A percentile compares a stretch with the other conserved stretches of the same genome.
Conservation (phyloP, 306 rosid species). For the Prunus mira region DNA sequence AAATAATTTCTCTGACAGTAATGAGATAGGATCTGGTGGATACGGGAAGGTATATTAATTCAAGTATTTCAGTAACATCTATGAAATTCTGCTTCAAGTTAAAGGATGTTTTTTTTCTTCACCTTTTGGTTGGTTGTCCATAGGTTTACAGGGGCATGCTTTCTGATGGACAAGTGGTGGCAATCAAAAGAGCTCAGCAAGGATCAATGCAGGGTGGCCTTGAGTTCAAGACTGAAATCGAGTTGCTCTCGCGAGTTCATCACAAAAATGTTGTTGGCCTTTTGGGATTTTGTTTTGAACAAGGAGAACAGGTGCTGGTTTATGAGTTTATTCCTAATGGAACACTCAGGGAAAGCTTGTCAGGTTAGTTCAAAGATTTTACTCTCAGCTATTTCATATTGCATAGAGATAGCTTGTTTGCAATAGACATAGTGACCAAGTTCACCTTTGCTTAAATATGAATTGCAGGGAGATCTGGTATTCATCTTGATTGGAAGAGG, state of each 20-base stretch:
- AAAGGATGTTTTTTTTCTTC: neutral
- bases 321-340: conserved; percentile 91
- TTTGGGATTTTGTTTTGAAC: conserved; percentile 90
- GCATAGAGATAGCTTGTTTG: neutral
- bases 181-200: conserved; percentile 91
- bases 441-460: conserved; percentile 13
- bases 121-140: conserved; percentile 11
- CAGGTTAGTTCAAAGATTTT: conserved; percentile 41
- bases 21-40: conserved; percentile 86
- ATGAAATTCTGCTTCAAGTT: neutral
- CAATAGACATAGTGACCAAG: neutral
- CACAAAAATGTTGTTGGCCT: conserved; percentile 98
- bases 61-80: neutral
- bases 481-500: conserved; percentile 90
- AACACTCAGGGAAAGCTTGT: conserved; percentile 70
- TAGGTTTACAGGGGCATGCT: conserved; percentile 83
- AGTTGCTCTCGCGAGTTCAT: conserved; percentile 94
- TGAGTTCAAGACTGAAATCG: conserved; percentile 95
- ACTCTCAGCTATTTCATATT: too few relatives aligned
- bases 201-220: conserved; percentile 96
- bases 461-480: conserved; percentile 65
- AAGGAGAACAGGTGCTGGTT: conserved; percentile 92
- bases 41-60: conserved; percentile 75
- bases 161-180: conserved; percentile 70
- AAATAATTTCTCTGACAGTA: conserved; percentile 58